Evolutionary conservation across 1,284 basidiomycete species (phyloP).

Genomic region (Trametes versicolor): DNA sequence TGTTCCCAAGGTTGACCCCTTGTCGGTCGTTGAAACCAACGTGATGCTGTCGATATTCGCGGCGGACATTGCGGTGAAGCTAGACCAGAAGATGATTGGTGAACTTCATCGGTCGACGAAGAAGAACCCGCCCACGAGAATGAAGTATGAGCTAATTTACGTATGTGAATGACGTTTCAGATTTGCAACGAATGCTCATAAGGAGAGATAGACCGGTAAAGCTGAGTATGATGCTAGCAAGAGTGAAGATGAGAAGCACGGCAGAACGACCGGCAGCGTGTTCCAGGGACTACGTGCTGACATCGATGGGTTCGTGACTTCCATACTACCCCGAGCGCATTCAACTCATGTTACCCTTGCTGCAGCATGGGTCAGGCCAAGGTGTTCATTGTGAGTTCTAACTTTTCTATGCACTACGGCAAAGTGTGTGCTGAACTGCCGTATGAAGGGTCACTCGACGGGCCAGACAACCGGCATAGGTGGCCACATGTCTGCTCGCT

Average conservation of each 20-base stretch:
- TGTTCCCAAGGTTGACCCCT: constrained; percentile 60
- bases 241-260: constrained; percentile 69
- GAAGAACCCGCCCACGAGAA: constrained; percentile 87
- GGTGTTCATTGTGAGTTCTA: constrained; percentile 76
- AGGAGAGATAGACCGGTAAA: constrained; percentile 77
- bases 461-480: constrained; percentile 94
- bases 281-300: constrained; percentile 89
- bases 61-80: constrained; percentile 80
- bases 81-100: constrained; percentile 76
- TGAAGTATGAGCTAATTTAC: constrained; percentile 90
- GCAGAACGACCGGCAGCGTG: constrained; percentile 75
- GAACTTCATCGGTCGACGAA: constrained; percentile 95
- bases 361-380: constrained; percentile 69
- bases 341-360: constrained; percentile 13
- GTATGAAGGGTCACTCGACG: constrained; percentile 76
- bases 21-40: constrained; percentile 65
- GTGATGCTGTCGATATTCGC: constrained; percentile 88
- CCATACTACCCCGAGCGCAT: constrained; percentile 3
- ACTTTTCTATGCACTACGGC: constrained; percentile 6
- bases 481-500: constrained; percentile 91
- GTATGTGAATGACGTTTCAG: constrained; percentile 52
- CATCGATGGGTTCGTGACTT: constrained; percentile 70
- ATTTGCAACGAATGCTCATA: background rate
- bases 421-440: constrained; percentile 15
- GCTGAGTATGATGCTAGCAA: constrained; percentile 86